These are phyloP conservation scores for Zopfia rhizophila DNA, from an alignment of 2,329 filamentous ascomycete genomes.

Conservation along the genomic window DNA sequence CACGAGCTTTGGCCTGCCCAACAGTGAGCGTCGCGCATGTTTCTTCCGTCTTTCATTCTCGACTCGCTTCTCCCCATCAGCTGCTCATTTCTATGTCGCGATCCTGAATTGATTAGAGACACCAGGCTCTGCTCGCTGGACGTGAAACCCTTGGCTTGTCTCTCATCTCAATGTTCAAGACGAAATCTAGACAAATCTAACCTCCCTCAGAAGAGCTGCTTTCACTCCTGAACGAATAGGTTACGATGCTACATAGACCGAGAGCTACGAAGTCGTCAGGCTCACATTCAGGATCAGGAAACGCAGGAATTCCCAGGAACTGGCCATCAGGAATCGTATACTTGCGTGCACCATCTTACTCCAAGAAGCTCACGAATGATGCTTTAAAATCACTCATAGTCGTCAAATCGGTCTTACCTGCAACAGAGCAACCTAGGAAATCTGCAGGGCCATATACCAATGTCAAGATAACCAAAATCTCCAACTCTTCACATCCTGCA, in stretches of 20 bases:
- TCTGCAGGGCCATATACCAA: slow-evolving; percentile 44
- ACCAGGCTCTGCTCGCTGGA: too few relatives aligned
- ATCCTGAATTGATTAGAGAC: too few relatives aligned
- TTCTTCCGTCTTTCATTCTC: too few relatives aligned
- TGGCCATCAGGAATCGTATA: slow-evolving; percentile 43
- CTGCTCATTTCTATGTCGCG: too few relatives aligned
- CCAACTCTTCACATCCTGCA: slow-evolving; percentile 57
- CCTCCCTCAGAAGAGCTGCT: too few relatives aligned
- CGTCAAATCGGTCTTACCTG: slow-evolving; percentile 27
- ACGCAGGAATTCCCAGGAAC: slow-evolving; percentile 35
- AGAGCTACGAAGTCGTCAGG: not conserved
- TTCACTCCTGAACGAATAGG: too few relatives aligned
- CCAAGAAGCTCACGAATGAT: slow-evolving; percentile 39
- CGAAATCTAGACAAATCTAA: too few relatives aligned
- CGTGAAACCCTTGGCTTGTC: too few relatives aligned
- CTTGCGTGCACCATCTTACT: slow-evolving; percentile 42
- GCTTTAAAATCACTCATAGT: slow-evolving; percentile 34
- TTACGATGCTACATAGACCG: slow-evolving; percentile 55
- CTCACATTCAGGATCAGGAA: not conserved
- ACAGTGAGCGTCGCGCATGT: too few relatives aligned
- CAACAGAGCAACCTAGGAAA: slow-evolving; percentile 23
- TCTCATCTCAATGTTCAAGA: too few relatives aligned
- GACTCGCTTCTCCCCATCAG: too few relatives aligned
- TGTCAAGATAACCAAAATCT: slow-evolving; percentile 56
- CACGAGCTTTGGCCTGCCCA: too few relatives aligned